These are phyloP conservation scores for Metarhizium album DNA, from an alignment of 2,329 filamentous ascomycete species.

Conservation along the genomic window DNA sequence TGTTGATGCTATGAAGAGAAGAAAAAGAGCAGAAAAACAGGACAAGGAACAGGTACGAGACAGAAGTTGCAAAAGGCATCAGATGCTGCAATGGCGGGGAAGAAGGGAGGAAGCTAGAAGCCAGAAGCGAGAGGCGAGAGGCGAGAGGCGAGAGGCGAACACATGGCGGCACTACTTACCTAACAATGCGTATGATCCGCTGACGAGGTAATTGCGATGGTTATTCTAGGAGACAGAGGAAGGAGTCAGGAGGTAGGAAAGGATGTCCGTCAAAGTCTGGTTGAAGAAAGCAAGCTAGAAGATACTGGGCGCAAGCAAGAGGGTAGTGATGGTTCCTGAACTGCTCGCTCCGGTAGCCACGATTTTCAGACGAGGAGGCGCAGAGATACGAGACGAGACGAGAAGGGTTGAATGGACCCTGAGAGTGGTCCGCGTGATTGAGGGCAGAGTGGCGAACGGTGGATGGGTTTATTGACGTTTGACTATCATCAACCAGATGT, in stretches of 20 bases:
- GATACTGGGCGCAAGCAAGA: conserved; percentile 7
- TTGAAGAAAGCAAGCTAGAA: conserved; percentile 5
- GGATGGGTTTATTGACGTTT: neutral
- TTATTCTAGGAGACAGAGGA: conserved; percentile 8
- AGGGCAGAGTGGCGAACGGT: conserved; percentile 1
- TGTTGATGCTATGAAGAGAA: conserved; percentile 36
- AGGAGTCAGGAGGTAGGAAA: conserved; percentile 6
- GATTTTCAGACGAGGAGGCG: conserved; percentile 2
- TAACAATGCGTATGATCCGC: conserved; percentile 8
- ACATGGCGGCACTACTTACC: conserved; percentile 8
- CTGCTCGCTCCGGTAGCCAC: conserved; percentile 1
- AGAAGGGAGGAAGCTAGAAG: conserved; percentile 5
- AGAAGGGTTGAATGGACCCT: conserved; percentile 3
- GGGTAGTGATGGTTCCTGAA: conserved; percentile 5
- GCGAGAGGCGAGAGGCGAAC: conserved; percentile 7
- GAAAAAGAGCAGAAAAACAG: conserved; percentile 10
- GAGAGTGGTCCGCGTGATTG: conserved; percentile 3
- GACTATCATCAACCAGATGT: neutral
- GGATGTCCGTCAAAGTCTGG: neutral
- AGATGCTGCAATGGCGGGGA: neutral
- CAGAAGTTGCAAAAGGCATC: conserved; percentile 1
- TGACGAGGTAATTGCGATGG: conserved; percentile 14
- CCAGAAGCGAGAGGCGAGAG: conserved; percentile 8
- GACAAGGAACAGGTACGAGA: conserved; percentile 5
- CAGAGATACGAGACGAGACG: conserved; percentile 8